Percentiles rank a stretch among this genome's conserved stretches.
Conservation (phyloP, 2,329 filamentous ascomycete species). For the Ceratocystis variospora region DNA sequence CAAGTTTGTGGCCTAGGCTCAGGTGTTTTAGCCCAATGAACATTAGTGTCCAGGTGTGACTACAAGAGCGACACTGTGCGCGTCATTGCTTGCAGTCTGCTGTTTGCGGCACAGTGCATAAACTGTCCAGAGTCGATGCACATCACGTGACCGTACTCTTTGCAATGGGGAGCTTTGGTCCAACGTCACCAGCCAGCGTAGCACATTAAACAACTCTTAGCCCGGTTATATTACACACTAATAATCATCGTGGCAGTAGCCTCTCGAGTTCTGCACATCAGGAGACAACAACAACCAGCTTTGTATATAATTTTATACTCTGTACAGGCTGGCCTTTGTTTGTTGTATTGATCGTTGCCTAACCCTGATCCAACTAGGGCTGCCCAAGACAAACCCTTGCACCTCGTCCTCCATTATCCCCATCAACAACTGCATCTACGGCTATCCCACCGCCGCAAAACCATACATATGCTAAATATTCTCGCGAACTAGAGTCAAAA, state of each 20-base stretch:
- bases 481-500: not conserved
- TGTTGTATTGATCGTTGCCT: not conserved
- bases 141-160: not conserved
- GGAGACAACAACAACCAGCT: not conserved
- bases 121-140: not conserved
- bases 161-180: not conserved
- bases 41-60: not conserved
- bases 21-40: not conserved
- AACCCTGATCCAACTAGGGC: not conserved
- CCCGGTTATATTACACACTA: not conserved
- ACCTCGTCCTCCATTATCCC: not conserved
- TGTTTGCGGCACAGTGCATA: not conserved
- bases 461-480: not conserved
- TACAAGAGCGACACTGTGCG: not conserved
- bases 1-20: constrained; percentile 5
- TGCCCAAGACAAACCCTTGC: not conserved
- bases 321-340: not conserved
- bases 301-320: not conserved
- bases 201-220: not conserved
- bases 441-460: too few relatives aligned
- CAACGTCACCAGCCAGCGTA: not conserved
- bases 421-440: too few relatives aligned
- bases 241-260: not conserved
- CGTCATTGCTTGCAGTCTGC: not conserved
- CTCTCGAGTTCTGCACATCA: not conserved